phyloP scores from a whole-genome alignment of 2,329 filamentous ascomycete species.

The Exophiala viscosa region DNA sequence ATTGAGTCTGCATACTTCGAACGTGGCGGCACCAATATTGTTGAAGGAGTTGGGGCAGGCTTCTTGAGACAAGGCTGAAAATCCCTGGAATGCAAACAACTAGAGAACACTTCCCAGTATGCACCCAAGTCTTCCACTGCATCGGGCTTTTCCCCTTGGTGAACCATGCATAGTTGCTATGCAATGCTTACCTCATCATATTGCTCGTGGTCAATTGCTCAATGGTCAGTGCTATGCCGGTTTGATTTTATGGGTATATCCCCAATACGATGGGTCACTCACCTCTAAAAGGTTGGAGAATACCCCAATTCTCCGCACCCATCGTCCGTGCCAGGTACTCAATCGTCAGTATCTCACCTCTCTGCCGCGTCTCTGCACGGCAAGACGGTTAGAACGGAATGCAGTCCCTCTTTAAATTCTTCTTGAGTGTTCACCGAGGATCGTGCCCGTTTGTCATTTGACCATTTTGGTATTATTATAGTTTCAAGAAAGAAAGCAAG shows the following conservation, averaged over 20 bases:
- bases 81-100: not conserved
- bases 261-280: not conserved
- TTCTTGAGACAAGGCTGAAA: constrained; percentile 9
- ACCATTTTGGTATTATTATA: too few relatives aligned
- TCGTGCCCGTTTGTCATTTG: too few relatives aligned
- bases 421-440: too few relatives aligned
- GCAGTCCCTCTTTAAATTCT: too few relatives aligned
- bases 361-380: too few relatives aligned
- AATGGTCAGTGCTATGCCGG: not conserved
- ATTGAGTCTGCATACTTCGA: constrained; percentile 17
- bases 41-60: constrained; percentile 10
- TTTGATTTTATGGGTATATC: not conserved
- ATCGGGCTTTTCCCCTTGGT: not conserved
- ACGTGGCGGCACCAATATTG: constrained; percentile 17
- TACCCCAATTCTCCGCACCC: constrained; percentile 4
- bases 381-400: too few relatives aligned
- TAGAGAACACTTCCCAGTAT: too few relatives aligned
- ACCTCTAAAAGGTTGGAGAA: constrained; percentile 13
- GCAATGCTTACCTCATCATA: not conserved
- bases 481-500: too few relatives aligned
- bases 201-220: not conserved
- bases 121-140: not conserved
- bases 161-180: not conserved
- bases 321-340: too few relatives aligned
- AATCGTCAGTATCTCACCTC: too few relatives aligned